Conservation (phyloP, 176 grass and related monocot species). For the Themeda triandra region DNA sequence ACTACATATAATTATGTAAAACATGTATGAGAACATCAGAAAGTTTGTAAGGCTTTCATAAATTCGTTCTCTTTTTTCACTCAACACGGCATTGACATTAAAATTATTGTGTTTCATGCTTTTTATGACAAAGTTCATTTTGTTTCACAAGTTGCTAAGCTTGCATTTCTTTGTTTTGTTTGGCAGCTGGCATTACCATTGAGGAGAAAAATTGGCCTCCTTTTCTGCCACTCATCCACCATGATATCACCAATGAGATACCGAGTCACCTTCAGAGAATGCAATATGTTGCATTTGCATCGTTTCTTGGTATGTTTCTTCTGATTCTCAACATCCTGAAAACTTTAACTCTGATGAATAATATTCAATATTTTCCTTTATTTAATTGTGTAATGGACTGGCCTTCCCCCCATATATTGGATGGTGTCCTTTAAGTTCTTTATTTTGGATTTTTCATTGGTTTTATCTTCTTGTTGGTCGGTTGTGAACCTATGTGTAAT, state of each 20-base stretch:
- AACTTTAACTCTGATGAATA: background rate
- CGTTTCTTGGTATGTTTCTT: conserved; percentile 69
- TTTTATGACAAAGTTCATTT: background rate
- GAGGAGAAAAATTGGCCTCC: conserved; percentile 99
- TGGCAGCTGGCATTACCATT: conserved; percentile 83
- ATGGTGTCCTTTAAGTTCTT: conserved; percentile 13
- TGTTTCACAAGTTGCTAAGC: conserved; percentile 2
- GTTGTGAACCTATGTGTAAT: background rate
- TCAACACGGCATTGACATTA: background rate
- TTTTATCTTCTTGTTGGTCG: background rate
- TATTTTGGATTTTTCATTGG: background rate
- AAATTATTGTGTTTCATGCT: background rate
- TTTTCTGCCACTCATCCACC: conserved; percentile 93
- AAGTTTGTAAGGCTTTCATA: background rate
- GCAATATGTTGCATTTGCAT: conserved; percentile 94
- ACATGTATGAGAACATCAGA: background rate
- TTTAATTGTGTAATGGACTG: background rate
- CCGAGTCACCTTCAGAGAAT: conserved; percentile 83
- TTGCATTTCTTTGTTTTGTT: conserved; percentile 4
- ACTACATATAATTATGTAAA: background rate
- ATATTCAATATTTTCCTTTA: background rate
- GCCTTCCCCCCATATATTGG: background rate
- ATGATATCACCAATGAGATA: conserved; percentile 96
- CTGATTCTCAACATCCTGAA: background rate
- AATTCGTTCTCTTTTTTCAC: background rate